Percentiles rank a stretch among this genome's conserved stretches.
Evolutionary conservation across 331 rosid genomes (phyloP).

Genomic region (Acacia pycnantha): DNA sequence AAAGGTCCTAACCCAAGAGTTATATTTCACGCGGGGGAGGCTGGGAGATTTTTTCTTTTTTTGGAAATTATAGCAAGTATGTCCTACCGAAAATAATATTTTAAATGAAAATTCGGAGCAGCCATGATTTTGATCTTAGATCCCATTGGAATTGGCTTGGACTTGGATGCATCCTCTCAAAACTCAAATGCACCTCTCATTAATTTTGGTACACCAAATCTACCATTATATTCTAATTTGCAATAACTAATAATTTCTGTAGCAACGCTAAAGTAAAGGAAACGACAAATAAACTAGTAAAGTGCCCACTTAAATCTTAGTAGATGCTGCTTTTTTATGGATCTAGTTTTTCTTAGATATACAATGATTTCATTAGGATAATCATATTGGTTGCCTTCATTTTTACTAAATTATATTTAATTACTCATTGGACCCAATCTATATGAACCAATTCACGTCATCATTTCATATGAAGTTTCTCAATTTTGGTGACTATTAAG

Average conservation of each 20-base stretch:
- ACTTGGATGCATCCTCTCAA: neutral
- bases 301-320: neutral
- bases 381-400: neutral
- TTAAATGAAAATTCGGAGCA: neutral
- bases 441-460: too few species aligned
- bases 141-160: neutral
- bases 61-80: neutral
- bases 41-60: too few species aligned
- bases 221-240: neutral
- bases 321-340: neutral
- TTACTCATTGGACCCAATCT: neutral
- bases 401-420: neutral
- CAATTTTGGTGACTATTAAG: slow-evolving; percentile 12
- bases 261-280: neutral
- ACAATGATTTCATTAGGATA: slow-evolving; percentile 7
- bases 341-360: neutral
- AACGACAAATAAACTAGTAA: neutral
- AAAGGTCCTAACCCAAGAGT: too few species aligned
- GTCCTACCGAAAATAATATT: neutral
- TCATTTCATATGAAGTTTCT: neutral
- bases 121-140: neutral
- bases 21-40: too few species aligned
- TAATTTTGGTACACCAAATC: neutral
- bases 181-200: neutral
- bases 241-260: neutral